A percentile compares a stretch with the other conserved stretches of the same genome.
These are phyloP conservation scores for Penicillium sp. DNA, from an alignment of 2,329 filamentous ascomycete genomes.

Conservation along the genomic window DNA sequence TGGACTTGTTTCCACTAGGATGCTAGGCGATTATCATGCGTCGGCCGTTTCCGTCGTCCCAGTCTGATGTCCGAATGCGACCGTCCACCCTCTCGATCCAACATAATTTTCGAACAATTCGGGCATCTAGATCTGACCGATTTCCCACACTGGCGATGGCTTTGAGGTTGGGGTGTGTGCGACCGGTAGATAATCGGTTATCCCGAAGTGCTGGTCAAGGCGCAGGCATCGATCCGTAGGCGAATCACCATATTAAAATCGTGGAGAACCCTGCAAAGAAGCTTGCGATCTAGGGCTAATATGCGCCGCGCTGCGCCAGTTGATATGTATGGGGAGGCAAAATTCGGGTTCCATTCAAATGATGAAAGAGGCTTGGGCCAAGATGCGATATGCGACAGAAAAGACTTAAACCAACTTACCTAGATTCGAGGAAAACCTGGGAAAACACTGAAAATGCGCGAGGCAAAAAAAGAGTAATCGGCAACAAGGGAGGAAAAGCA, in stretches of 20 bases:
- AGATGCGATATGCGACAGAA: background rate
- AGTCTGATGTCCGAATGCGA: conserved; percentile 10
- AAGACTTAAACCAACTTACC: conserved; percentile 13
- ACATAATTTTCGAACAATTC: background rate
- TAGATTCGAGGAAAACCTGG: conserved; percentile 12
- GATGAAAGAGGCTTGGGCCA: conserved; percentile 14
- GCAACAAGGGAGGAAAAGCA: conserved; percentile 18
- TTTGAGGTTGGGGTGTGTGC: background rate
- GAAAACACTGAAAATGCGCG: conserved; percentile 17
- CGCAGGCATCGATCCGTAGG: background rate
- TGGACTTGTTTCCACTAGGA: background rate
- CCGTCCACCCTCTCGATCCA: conserved; percentile 4
- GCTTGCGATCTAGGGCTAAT: background rate
- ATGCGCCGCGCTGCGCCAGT: background rate
- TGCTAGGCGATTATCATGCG: conserved; percentile 7
- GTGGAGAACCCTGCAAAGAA: background rate
- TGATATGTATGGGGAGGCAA: background rate
- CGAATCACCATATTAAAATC: background rate
- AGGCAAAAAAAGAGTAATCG: conserved; percentile 14
- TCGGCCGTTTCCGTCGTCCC: conserved; percentile 19
- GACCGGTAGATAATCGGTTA: background rate
- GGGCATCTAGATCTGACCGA: background rate
- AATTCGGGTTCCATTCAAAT: background rate
- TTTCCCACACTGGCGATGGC: background rate
- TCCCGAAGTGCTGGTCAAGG: conserved; percentile 3